A percentile compares a stretch with the other conserved stretches of the same genome.
These are phyloP conservation scores for Drechslerella stenobrocha DNA, from an alignment of 2,329 filamentous ascomycete genomes.

Conservation along the genomic window DNA sequence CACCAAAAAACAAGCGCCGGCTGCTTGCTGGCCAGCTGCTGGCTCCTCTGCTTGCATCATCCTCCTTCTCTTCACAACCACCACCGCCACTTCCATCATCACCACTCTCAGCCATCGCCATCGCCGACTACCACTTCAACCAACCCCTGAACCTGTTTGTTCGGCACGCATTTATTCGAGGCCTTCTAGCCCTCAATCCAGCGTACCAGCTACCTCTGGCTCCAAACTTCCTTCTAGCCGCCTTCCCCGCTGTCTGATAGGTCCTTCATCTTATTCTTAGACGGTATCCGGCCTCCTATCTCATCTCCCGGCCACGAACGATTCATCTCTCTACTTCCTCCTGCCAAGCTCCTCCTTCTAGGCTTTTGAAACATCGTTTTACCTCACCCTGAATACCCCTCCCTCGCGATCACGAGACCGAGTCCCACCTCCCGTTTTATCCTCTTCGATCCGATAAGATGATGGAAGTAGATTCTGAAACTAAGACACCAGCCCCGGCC, in stretches of 20 bases:
- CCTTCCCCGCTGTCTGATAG: slow-evolving; percentile 39
- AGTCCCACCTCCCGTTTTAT: slow-evolving; percentile 15
- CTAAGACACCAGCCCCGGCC: slow-evolving; percentile 72
- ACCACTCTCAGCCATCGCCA: background rate
- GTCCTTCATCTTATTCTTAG: background rate
- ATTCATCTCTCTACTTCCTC: slow-evolving; percentile 18
- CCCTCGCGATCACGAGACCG: slow-evolving; percentile 44
- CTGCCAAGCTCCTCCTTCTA: slow-evolving; percentile 11
- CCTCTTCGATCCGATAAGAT: slow-evolving; percentile 39
- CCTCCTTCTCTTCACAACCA: slow-evolving; percentile 4
- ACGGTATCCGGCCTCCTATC: slow-evolving; percentile 4
- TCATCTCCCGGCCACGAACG: slow-evolving; percentile 13
- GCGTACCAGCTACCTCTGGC: slow-evolving; percentile 3
- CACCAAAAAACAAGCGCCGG: slow-evolving; percentile 41
- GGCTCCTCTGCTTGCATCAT: slow-evolving; percentile 46
- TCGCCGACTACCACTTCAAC: background rate
- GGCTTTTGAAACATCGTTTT: slow-evolving; percentile 2
- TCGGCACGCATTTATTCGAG: background rate
- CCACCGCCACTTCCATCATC: slow-evolving; percentile 36
- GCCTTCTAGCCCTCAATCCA: slow-evolving; percentile 22
- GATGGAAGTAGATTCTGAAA: slow-evolving; percentile 92
- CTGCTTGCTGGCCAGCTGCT: no score
- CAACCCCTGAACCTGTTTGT: background rate
- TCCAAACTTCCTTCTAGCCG: slow-evolving; percentile 8
- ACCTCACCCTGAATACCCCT: slow-evolving; percentile 18